These are phyloP conservation scores for Vigna unguiculata DNA, from an alignment of 306 rosid species.

Conservation along the genomic window DNA sequence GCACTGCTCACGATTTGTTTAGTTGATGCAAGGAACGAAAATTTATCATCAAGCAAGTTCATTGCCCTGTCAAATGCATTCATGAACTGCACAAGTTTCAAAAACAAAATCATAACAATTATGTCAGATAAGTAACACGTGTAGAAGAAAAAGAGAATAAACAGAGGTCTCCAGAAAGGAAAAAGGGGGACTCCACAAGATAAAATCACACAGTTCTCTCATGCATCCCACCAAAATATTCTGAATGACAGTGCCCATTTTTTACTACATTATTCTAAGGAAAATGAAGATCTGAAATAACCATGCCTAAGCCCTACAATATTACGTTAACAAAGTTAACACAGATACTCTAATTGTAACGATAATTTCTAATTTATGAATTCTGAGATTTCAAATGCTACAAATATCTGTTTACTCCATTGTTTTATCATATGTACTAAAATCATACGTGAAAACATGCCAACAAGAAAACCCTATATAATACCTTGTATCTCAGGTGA, in stretches of 20 bases:
- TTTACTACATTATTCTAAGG: not conserved
- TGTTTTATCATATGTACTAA: not conserved
- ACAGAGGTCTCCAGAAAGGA: conserved; percentile 2
- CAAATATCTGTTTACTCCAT: not conserved
- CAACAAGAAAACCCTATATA: not conserved
- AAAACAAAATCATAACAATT: conserved; percentile 26
- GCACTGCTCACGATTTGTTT: conserved; percentile 91
- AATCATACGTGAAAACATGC: conserved; percentile 6
- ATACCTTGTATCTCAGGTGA: conserved; percentile 93
- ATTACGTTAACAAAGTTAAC: not conserved
- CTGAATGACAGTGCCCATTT: not conserved
- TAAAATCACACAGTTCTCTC: conserved; percentile 24
- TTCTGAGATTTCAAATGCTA: conserved; percentile 13
- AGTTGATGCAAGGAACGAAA: conserved; percentile 73
- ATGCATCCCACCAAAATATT: conserved; percentile 11
- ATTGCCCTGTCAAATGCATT: conserved; percentile 92
- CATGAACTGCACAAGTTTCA: conserved; percentile 75
- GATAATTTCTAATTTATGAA: not conserved
- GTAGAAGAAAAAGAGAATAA: conserved; percentile 38
- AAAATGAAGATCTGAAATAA: conserved; percentile 37
- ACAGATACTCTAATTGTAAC: not conserved
- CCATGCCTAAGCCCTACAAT: not conserved
- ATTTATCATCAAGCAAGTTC: conserved; percentile 88
- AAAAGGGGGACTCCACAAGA: not conserved
- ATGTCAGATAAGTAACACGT: conserved; percentile 29